Base-by-base conservation (phyloP, 208 protist species). In the Crithidia brevicula region DNA sequence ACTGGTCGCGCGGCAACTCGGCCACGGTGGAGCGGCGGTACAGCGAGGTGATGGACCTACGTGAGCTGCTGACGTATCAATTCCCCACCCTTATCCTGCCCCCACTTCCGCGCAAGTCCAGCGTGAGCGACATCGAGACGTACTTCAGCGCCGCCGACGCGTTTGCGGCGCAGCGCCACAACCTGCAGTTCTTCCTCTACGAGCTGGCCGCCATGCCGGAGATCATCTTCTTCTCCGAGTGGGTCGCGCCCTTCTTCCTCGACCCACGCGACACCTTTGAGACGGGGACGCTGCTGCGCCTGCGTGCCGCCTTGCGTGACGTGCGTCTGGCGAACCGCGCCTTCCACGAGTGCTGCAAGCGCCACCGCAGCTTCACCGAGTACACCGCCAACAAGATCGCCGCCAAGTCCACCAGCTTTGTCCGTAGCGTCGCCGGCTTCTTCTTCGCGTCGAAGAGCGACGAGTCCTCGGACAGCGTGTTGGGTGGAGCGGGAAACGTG, bases 71-170 rank as follows among this genome's bases (percentile, higher is more conserved):
- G 8, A 72, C 71, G 25, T 86, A 83, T 53, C 86, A 94, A 67
- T 93, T 92, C 65, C 88, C 86, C 13, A 82, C 54, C 9, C 50
- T 96, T 25, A 82, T 96, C 38, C 73, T 96, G 6, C 86, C 91
- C 0, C 91, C 91, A n/a, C 75, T 96, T 45, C 84, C 85, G 23
- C 72, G 79, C 13, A 96, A 96, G 81, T 86, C 61, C 45, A 77
- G 65, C 47, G 63, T 85, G 61, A 68, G 85, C 28, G 72, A 90
- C 63, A 63, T 94, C 51, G 85, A 89, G 45, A 94, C 91, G 11
- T 87, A 79, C 74, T 72, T 92, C 51, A 81, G 75, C 50, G 84
- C 80, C 28, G 59, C 65, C 4, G 85, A 85, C 52, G 79, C 82
- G 30, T 46, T 92, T 16, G 74, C 66, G 36, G 59, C 67, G 69